Conservation (phyloP, 176 grass and related monocot genomes). For the Phragmites australis region DNA sequence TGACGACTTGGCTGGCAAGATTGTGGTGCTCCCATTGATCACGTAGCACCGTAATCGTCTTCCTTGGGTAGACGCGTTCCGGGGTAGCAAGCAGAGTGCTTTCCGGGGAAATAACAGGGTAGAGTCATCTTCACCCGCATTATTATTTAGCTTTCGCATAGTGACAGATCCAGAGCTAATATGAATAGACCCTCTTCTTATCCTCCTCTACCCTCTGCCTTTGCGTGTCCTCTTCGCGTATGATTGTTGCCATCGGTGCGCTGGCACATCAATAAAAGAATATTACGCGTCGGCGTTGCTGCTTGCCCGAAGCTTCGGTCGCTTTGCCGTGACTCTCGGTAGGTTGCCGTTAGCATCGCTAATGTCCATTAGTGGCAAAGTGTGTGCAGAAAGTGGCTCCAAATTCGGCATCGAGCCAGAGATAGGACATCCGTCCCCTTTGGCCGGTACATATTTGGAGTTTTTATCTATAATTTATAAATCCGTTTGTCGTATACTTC, state of each 20-base stretch:
- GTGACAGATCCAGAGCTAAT: too few relatives aligned
- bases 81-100: neutral
- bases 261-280: neutral
- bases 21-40: neutral
- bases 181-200: too few relatives aligned
- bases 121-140: neutral
- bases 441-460: too few relatives aligned
- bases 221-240: neutral
- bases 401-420: too few relatives aligned
- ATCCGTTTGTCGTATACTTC: too few relatives aligned
- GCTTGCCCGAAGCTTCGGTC: neutral
- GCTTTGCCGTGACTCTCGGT: neutral
- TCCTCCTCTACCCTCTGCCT: too few relatives aligned
- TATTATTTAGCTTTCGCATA: neutral
- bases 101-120: too few relatives aligned
- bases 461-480: too few relatives aligned
- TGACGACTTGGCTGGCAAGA: neutral
- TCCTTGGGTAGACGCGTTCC: neutral
- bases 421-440: too few relatives aligned
- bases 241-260: neutral
- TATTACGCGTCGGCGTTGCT: neutral
- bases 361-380: constrained; percentile 1
- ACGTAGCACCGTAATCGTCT: neutral
- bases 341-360: neutral
- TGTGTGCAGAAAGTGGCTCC: neutral